Evolutionary conservation across 768 basidiomycete species (phyloP), one percentile per base, ranked within the genome.

Genomic region (Boletus rubropictus): DNA sequence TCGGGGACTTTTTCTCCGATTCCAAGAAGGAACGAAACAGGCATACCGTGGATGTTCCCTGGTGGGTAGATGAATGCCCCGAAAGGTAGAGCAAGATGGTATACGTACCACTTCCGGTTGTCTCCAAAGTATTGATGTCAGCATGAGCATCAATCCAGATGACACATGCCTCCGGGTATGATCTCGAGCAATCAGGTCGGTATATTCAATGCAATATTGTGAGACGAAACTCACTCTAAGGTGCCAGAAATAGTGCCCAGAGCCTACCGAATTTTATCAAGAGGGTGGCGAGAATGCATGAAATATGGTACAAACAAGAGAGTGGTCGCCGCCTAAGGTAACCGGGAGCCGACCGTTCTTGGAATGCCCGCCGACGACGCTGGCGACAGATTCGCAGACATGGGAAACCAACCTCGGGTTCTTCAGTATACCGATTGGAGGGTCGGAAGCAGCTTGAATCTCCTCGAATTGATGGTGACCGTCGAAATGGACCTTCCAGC

Each of bases 11-110:
- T 62, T 28, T 63, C 55, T 32, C 67, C 70, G 28, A 74, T 53
- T 64, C 74, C 81, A 70, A 82, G 46, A 41, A 99, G 80, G 79
- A 98, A 98, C 5, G 96, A 90, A 36, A 98, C 79, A 18, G 96
- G 96, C 86, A 96, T 97, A 51, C 96, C 96, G 69, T 99, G 96
- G 38, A 99, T 84, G 68, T 98, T 97, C 25, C 95, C 95, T 78
- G 61, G 29, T 7, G 15, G 31, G 14, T 8, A 7, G 24, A 32
- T 61, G 27, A 22, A 35, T 17, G 4, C 2, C 10, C 7, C 50
- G 52, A 22, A 44, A 32, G 24, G 10, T 32, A 35, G 17, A 10
- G 27, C 17, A 22, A 31, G 44, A 34, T 32, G 46, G 29, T 7
- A 37, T 29, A 58, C 70, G 46, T 62, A 79, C 86, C 86, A 56